Base-by-base conservation (phyloP, 2,329 filamentous ascomycete species). In the Pezicula rhizophila region DNA sequence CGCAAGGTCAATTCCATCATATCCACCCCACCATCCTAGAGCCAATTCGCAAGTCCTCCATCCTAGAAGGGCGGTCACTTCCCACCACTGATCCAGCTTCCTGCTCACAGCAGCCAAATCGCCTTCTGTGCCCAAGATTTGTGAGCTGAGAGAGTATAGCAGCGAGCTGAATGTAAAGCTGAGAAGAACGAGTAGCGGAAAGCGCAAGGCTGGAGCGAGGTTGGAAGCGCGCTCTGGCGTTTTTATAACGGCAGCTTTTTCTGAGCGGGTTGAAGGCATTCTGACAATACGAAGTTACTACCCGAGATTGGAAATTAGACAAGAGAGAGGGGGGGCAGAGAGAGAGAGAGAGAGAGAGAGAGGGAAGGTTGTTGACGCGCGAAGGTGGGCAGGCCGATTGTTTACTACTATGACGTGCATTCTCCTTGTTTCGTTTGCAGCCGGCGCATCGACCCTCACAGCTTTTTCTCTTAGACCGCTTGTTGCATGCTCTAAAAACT, bases 1-100 rank as follows among this genome's bases (percentile, higher is more conserved):
- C 10, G 78, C 78, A 45, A 86, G 72, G 65, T 89, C 85, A 64
- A 81, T 76, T 68, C 85, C 82, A 66, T 95, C 89, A 64, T 86
- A 87, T 54, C 82, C 76, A 39, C 82, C 73, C 58, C 78, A 79
- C 89, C 89, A 96, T 42, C 80, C 84, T 42, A 91, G 62, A 20
- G 74, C 80, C 46, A 95, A 73, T 64, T 90, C 84, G 70, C 60
- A 81, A 78, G 76, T 62, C 65, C 73, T 74, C 78, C 78, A 82
- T 11, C 67, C 70, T 1, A 71, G 67, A 54, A 81, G 58, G 28
- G 68, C 71, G 5, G 67, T 72, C 25, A 89, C 75, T 63, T 88
- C 81, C 62, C 70, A 68, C 73, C 79, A 80, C 46, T 77, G 76
- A 45, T 84, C 79, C 52, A 81, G 67, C 49, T 75, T 76, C 60